Conservation (phyloP, 257 asterid genomes). For the Jacaranda copaia region DNA sequence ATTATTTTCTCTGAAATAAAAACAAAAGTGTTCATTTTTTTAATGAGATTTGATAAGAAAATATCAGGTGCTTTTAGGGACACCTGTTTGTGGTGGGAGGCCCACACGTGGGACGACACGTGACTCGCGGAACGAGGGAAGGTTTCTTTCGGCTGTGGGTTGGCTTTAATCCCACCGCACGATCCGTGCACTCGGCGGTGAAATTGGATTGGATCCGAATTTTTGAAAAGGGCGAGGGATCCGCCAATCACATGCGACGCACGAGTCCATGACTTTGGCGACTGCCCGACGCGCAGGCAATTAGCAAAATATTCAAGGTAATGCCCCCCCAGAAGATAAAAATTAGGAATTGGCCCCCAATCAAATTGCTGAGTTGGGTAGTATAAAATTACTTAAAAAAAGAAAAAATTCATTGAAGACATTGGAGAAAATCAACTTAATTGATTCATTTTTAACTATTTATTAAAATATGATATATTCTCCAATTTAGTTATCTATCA, state of each 20-base stretch:
- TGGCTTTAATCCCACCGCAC: not conserved
- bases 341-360: not conserved
- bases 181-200: constrained; percentile 18
- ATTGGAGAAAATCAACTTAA: too few relatives aligned
- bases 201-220: constrained; percentile 26
- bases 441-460: too few relatives aligned
- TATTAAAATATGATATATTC: too few relatives aligned
- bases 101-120: constrained; percentile 47
- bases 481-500: too few relatives aligned
- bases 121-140: constrained; percentile 4
- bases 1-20: constrained; percentile 13
- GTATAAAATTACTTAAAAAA: too few relatives aligned
- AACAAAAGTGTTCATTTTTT: not conserved
- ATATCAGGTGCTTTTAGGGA: constrained; percentile 29
- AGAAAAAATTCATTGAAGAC: too few relatives aligned
- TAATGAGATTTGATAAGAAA: constrained; percentile 25
- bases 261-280: constrained; percentile 22
- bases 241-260: constrained; percentile 38
- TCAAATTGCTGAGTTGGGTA: not conserved
- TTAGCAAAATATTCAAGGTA: not conserved
- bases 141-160: not conserved
- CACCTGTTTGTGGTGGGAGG: constrained; percentile 29
- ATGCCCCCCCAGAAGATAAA: not conserved
- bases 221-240: not conserved
- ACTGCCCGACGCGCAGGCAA: constrained; percentile 39